phyloP scores from a whole-genome alignment of 1,139 yeast species.

The Magnusiomyces ingens region DNA sequence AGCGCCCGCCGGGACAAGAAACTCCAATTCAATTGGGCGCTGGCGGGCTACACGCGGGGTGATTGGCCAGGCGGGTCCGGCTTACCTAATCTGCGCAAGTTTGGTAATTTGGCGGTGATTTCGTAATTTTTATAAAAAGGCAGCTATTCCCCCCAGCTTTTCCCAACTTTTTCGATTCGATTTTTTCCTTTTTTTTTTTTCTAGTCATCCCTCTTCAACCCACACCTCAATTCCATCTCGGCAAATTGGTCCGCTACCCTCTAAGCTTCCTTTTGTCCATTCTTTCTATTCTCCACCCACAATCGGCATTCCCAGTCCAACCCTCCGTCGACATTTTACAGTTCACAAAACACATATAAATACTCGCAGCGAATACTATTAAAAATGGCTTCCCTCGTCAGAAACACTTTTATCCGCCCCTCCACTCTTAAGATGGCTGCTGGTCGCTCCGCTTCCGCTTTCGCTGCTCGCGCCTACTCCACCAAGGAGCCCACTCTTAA shows the following conservation, averaged over 20 bases:
- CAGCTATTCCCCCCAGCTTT: not conserved
- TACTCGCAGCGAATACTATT: not conserved
- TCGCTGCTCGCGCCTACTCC: constrained; percentile 23
- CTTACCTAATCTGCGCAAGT: no score
- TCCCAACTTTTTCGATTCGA: not conserved
- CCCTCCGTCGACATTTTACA: not conserved
- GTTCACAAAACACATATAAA: not conserved
- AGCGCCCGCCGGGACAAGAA: no score
- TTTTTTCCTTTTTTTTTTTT: not conserved
- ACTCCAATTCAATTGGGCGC: no score
- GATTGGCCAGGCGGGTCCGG: no score
- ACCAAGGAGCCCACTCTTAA: constrained; percentile 51
- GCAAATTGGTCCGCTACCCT: constrained; percentile 6
- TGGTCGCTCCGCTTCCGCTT: constrained; percentile 16
- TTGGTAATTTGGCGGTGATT: no score
- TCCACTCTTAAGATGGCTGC: constrained; percentile 11
- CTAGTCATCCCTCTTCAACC: not conserved
- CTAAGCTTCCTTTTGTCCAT: not conserved
- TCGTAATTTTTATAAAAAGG: not conserved
- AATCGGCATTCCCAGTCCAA: not conserved
- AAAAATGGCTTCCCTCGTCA: constrained; percentile 17
- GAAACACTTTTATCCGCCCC: constrained; percentile 17
- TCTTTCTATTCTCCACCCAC: constrained; percentile 1
- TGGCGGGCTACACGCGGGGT: no score
- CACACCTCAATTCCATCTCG: constrained; percentile 3